phyloP scores from a whole-genome alignment of 768 basidiomycete species.

The Pisolithus albus region DNA sequence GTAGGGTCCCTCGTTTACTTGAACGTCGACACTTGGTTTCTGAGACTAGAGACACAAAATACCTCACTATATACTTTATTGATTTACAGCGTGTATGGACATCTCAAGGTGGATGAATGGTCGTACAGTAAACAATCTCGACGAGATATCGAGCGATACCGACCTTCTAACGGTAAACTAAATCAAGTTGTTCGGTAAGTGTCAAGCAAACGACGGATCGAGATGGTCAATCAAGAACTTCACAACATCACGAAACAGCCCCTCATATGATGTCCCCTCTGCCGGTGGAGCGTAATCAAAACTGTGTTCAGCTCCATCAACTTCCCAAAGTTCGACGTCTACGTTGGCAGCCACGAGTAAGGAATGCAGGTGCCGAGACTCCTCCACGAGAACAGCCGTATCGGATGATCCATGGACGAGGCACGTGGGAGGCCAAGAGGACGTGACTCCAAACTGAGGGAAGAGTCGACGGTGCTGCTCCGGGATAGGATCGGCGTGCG shows the following conservation, averaged over 20 bases:
- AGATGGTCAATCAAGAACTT: conserved; percentile 30
- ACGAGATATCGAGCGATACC: too few species aligned
- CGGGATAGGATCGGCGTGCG: conserved; percentile 18
- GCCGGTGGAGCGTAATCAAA: conserved; percentile 47
- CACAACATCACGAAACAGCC: conserved; percentile 31
- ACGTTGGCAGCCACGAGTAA: conserved; percentile 34
- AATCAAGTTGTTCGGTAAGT: too few species aligned
- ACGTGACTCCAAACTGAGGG: conserved; percentile 36
- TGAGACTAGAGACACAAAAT: too few species aligned
- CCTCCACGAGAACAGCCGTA: conserved; percentile 36
- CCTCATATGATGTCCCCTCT: conserved; percentile 32
- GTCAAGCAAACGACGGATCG: neutral
- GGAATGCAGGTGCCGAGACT: conserved; percentile 33
- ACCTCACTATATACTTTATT: too few species aligned
- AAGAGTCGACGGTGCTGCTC: conserved; percentile 32
- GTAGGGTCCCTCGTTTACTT: too few species aligned
- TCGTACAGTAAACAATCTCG: too few species aligned
- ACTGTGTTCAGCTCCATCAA: conserved; percentile 45
- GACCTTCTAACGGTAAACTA: too few species aligned
- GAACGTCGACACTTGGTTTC: too few species aligned
- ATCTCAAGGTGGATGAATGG: too few species aligned
- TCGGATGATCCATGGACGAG: conserved; percentile 45
- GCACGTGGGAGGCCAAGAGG: conserved; percentile 40
- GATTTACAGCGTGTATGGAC: too few species aligned
- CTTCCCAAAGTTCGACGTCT: conserved; percentile 27